phyloP scores from a whole-genome alignment of 495 filamentous ascomycete species.

The Filosporella fistucella region DNA sequence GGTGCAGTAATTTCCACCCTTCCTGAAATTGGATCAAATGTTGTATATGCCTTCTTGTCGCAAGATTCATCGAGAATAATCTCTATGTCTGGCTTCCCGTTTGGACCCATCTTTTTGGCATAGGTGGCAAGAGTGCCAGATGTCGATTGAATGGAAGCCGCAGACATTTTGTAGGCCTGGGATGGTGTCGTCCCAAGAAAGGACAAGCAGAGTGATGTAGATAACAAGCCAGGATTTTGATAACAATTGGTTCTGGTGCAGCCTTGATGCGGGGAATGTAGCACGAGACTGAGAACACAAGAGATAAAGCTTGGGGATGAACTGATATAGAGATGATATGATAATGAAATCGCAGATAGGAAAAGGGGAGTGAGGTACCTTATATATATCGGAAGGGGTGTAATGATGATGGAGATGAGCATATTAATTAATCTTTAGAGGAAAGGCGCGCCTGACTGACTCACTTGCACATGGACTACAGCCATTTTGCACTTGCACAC shows the following conservation, averaged over 20 bases:
- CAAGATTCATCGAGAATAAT: slow-evolving; percentile 34
- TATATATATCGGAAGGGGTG: no score
- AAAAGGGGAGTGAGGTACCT: no score
- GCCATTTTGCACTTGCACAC: no score
- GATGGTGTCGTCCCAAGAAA: neutral
- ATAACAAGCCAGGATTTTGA: neutral
- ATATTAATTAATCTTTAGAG: no score
- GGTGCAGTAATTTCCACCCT: slow-evolving; percentile 53
- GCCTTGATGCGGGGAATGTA: slow-evolving; percentile 8
- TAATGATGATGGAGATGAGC: no score
- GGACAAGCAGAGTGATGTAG: neutral
- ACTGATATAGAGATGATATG: neutral
- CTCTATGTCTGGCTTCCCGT: slow-evolving; percentile 16
- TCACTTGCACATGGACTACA: no score
- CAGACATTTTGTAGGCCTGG: no score
- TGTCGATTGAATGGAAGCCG: slow-evolving; percentile 17
- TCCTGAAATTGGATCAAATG: slow-evolving; percentile 41
- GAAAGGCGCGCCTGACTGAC: no score
- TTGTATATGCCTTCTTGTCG: slow-evolving; percentile 41
- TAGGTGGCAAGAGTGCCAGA: slow-evolving; percentile 13
- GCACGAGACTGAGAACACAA: neutral
- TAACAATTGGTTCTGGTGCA: neutral
- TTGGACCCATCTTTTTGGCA: slow-evolving; percentile 15
- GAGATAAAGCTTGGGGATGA: neutral
- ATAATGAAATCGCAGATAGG: neutral